phyloP scores from a whole-genome alignment of 306 rosid genomes.

The Coriaria nepalensis region DNA sequence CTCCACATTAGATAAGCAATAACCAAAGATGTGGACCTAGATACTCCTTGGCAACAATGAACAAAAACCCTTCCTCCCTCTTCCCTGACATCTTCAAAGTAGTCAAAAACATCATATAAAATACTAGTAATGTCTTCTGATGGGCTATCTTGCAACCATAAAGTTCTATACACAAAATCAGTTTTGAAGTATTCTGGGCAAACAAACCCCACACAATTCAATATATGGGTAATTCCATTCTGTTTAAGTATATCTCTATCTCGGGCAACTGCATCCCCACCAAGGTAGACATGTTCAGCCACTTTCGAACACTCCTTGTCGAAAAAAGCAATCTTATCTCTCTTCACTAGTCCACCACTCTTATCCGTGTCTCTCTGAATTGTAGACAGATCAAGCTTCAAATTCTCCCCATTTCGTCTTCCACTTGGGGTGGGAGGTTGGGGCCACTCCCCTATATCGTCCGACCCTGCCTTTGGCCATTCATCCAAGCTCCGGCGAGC shows the following conservation, averaged over 20 bases:
- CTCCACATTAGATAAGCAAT: conserved; percentile 99
- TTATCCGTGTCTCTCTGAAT: conserved; percentile 72
- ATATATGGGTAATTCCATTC: conserved; percentile 80
- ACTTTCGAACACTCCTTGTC: conserved; percentile 96
- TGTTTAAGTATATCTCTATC: conserved; percentile 77
- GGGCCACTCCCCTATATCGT: conserved; percentile 96
- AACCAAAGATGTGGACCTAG: conserved; percentile 92
- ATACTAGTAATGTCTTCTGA: conserved; percentile 95
- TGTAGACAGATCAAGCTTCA: conserved; percentile 89
- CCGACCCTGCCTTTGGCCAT: conserved; percentile 96
- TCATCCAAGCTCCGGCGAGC: conserved; percentile 92
- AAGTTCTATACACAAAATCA: conserved; percentile 82
- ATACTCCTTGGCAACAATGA: conserved; percentile 99
- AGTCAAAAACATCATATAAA: conserved; percentile 86
- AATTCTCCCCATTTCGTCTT: conserved; percentile 65
- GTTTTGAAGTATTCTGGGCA: conserved; percentile 90
- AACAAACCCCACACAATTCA: conserved; percentile 94
- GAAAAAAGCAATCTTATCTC: conserved; percentile 94
- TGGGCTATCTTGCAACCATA: conserved; percentile 98
- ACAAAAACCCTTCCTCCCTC: conserved; percentile 84
- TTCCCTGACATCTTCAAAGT: conserved; percentile 97
- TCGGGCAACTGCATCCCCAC: conserved; percentile 98
- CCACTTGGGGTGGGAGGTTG: conserved; percentile 92
- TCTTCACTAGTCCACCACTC: conserved; percentile 84
- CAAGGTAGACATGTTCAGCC: conserved; percentile 86